Evolutionary conservation across 164 flowering plant genomes (phyloP).

Genomic region (Cinnamomum micranthum): DNA sequence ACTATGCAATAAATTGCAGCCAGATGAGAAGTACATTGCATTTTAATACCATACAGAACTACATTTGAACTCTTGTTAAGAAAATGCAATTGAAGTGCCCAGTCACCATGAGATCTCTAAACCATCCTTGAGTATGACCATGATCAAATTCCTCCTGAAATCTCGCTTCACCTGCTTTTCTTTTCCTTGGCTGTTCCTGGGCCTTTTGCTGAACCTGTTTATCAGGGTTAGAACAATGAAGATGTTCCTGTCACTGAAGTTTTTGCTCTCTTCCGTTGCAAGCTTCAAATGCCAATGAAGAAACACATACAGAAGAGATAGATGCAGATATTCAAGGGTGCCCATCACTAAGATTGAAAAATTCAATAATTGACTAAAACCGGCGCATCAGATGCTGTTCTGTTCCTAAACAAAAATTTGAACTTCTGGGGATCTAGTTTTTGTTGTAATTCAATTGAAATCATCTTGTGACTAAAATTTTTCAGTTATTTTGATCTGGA

Average conservation of each 20-base stretch:
- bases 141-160: constrained; percentile 49
- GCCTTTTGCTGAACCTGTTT: constrained; percentile 53
- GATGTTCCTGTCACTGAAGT: constrained; percentile 61
- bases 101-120: constrained; percentile 7
- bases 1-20: neutral
- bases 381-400: too few relatives aligned
- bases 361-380: too few relatives aligned
- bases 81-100: constrained; percentile 13
- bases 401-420: too few relatives aligned
- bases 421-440: too few relatives aligned
- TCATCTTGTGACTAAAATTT: too few relatives aligned
- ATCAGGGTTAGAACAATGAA: constrained; percentile 63
- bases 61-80: neutral
- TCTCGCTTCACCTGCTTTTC: constrained; percentile 43
- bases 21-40: neutral
- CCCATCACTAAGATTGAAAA: neutral
- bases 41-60: constrained; percentile 25
- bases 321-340: neutral
- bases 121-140: neutral
- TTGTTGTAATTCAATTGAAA: too few relatives aligned
- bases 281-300: constrained; percentile 39
- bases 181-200: constrained; percentile 66
- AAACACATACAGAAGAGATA: neutral
- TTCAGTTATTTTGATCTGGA: too few relatives aligned
- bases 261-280: constrained; percentile 72